These are phyloP conservation scores for Hexamita inflata DNA, from an alignment of 208 protist genomes.

Conservation along the genomic window DNA sequence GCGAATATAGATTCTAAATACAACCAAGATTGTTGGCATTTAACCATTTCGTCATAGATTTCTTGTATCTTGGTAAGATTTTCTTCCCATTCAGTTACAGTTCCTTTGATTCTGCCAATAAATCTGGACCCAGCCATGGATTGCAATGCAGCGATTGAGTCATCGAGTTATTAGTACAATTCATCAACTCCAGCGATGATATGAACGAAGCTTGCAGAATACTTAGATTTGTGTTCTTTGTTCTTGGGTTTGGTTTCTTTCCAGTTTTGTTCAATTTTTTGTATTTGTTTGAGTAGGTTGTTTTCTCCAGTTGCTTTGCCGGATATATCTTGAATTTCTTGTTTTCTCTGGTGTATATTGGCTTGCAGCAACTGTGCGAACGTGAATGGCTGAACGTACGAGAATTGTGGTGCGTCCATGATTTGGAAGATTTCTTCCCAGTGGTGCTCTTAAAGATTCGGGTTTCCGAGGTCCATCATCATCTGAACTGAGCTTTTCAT, in stretches of 20 bases:
- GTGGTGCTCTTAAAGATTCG: constrained; percentile 49
- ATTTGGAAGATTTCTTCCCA: constrained; percentile 47
- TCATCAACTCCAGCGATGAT: constrained; percentile 62
- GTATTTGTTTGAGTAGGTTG: constrained; percentile 36
- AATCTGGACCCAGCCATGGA: constrained; percentile 72
- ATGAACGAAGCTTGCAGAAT: constrained; percentile 62
- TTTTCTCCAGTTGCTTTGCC: constrained; percentile 76
- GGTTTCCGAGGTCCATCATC: constrained; percentile 40
- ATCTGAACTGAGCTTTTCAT: constrained; percentile 37
- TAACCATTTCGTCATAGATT: constrained; percentile 49
- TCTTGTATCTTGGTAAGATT: constrained; percentile 46
- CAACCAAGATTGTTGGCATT: constrained; percentile 38
- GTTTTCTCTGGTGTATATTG: constrained; percentile 52
- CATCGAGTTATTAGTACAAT: constrained; percentile 65
- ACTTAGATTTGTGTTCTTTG: constrained; percentile 15
- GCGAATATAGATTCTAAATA: constrained; percentile 63
- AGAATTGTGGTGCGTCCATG: constrained; percentile 39
- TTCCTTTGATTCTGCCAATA: constrained; percentile 53
- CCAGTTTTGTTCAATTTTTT: constrained; percentile 66
- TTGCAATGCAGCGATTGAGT: constrained; percentile 46
- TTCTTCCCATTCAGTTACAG: constrained; percentile 50
- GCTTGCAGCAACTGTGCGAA: constrained; percentile 43
- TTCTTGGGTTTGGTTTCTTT: constrained; percentile 45
- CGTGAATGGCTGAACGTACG: constrained; percentile 47
- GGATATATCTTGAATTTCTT: constrained; percentile 68